Conservation (phyloP, 1,284 basidiomycete species). For the Kalmanozyma brasiliensis region DNA sequence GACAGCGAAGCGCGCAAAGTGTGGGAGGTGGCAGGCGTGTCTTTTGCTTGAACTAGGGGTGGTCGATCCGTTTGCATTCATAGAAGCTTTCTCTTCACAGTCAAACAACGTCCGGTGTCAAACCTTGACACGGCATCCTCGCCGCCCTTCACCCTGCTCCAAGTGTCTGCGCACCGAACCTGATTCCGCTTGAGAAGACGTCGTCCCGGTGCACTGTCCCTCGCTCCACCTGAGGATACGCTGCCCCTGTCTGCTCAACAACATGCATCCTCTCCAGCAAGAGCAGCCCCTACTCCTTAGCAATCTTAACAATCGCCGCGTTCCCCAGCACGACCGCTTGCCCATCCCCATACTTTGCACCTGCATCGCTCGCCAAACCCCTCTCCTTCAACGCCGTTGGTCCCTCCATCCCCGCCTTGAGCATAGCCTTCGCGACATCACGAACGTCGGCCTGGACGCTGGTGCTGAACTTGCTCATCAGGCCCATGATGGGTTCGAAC, state of each 20-base stretch:
- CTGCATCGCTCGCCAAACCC: slow-evolving; percentile 3
- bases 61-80: background rate
- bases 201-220: too few species aligned
- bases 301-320: slow-evolving; percentile 14
- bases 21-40: slow-evolving; percentile 30
- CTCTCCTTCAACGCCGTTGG: slow-evolving; percentile 6
- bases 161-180: too few species aligned
- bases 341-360: slow-evolving; percentile 1
- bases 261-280: background rate
- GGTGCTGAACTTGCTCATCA: slow-evolving; percentile 10
- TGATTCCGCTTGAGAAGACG: too few species aligned
- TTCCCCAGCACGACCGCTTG: slow-evolving; percentile 13
- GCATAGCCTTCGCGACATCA: slow-evolving; percentile 42
- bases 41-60: slow-evolving; percentile 2
- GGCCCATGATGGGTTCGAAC: slow-evolving; percentile 8
- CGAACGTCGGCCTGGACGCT: slow-evolving; percentile 15
- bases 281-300: slow-evolving; percentile 1
- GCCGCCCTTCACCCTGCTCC: too few species aligned
- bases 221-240: too few species aligned
- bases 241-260: too few species aligned
- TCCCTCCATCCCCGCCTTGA: slow-evolving; percentile 28
- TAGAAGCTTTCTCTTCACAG: background rate
- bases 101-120: background rate
- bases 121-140: too few species aligned
- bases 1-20: slow-evolving; percentile 4